Evolutionary conservation across 1,284 basidiomycete species (phyloP).

Genomic region (Cryptococcus depauperatus): DNA sequence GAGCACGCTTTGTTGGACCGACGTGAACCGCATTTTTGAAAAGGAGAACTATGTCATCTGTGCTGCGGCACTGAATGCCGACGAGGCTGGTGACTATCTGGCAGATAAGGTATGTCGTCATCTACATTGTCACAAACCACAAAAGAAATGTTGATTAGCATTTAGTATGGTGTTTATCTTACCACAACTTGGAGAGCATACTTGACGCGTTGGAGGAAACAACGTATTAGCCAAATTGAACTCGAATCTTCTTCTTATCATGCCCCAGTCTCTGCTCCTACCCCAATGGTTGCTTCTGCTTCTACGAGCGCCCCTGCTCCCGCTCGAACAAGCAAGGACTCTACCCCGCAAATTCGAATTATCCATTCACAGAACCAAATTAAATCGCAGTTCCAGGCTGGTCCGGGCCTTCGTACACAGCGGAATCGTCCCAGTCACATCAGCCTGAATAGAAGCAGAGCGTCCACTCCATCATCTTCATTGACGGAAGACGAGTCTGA

Average conservation of each 20-base stretch:
- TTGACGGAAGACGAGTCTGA: not conserved
- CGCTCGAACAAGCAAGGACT: too few species aligned
- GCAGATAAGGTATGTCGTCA: constrained; percentile 1
- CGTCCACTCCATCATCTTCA: too few species aligned
- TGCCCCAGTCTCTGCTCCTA: too few species aligned
- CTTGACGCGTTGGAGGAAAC: not conserved
- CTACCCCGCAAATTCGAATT: too few species aligned
- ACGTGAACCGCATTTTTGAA: not conserved
- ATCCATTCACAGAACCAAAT: too few species aligned
- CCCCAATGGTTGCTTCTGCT: too few species aligned
- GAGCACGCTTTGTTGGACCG: not conserved
- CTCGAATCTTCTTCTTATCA: too few species aligned
- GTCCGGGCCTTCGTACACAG: too few species aligned
- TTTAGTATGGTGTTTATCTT: constrained; percentile 1
- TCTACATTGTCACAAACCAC: not conserved
- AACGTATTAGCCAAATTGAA: not conserved
- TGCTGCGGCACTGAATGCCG: not conserved
- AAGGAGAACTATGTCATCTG: not conserved
- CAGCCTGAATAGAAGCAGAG: too few species aligned
- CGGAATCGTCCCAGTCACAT: too few species aligned
- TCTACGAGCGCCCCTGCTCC: too few species aligned
- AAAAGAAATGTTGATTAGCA: not conserved
- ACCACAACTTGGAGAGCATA: not conserved
- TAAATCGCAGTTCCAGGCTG: too few species aligned
- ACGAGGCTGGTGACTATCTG: constrained; percentile 2